A percentile compares a stretch with the other conserved stretches of the same genome.
phyloP scores from a whole-genome alignment of 371 early-diverging fungal genomes.

The Saksenaea vasiformis region DNA sequence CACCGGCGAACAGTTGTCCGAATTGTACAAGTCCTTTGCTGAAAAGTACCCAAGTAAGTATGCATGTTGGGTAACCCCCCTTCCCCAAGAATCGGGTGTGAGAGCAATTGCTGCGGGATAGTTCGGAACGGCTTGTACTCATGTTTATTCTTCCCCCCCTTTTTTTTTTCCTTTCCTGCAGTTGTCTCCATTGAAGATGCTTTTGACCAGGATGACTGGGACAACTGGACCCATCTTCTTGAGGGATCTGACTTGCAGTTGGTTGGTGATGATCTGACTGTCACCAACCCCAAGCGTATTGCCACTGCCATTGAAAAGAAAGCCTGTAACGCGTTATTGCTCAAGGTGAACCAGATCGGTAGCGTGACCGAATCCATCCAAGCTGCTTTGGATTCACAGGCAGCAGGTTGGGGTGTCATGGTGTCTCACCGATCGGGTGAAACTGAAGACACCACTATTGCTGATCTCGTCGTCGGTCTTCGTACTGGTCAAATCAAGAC shows the following conservation, averaged over 20 bases:
- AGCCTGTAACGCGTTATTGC: slow-evolving; percentile 94
- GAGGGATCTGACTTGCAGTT: slow-evolving; percentile 79
- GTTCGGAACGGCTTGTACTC: slow-evolving; percentile 9
- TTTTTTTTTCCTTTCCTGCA: slow-evolving; percentile 20
- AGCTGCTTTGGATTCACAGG: slow-evolving; percentile 70
- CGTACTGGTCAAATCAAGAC: slow-evolving; percentile 99
- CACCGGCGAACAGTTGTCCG: slow-evolving; percentile 82
- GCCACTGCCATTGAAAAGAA: slow-evolving; percentile 90
- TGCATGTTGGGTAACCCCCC: not conserved
- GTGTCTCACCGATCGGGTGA: slow-evolving; percentile 99
- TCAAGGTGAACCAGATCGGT: slow-evolving; percentile 99
- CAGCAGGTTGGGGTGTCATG: slow-evolving; percentile 98
- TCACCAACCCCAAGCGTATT: slow-evolving; percentile 97
- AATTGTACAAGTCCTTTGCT: slow-evolving; percentile 85
- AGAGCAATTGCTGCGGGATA: not conserved
- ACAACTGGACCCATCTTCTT: slow-evolving; percentile 85
- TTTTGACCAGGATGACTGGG: slow-evolving; percentile 99
- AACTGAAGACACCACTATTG: slow-evolving; percentile 99
- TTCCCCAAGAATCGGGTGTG: not conserved
- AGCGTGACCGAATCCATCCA: slow-evolving; percentile 96
- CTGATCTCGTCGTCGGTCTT: slow-evolving; percentile 97
- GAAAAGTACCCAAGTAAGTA: slow-evolving; percentile 82
- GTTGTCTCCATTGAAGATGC: slow-evolving; percentile 99
- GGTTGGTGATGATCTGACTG: slow-evolving; percentile 99
- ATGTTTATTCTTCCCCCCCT: not conserved